phyloP scores from a whole-genome alignment of 192 early-diverging fungal genomes.

The Rhizoclosmatium sp. region DNA sequence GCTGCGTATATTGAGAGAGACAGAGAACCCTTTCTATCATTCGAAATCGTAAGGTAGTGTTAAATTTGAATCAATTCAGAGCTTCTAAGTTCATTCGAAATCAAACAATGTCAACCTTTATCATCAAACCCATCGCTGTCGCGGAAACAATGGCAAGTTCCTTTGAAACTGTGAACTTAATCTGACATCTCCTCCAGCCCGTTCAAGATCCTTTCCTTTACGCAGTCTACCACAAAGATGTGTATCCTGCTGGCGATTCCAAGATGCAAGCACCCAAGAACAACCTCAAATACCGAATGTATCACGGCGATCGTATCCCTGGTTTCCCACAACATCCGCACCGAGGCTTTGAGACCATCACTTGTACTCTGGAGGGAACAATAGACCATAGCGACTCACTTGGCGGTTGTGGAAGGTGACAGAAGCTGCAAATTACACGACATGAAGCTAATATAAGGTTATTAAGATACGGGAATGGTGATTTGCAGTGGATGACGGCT shows the following conservation, averaged over 20 bases:
- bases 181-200: background rate
- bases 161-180: too few species aligned
- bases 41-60: too few species aligned
- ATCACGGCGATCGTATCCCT: conserved; percentile 23
- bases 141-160: too few species aligned
- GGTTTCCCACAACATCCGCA: conserved; percentile 41
- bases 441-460: too few species aligned
- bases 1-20: too few species aligned
- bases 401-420: conserved; percentile 52
- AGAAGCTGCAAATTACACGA: too few species aligned
- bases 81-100: too few species aligned
- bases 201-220: conserved; percentile 44
- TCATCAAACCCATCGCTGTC: too few species aligned
- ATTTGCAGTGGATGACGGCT: conserved; percentile 75
- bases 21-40: too few species aligned
- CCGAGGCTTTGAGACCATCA: conserved; percentile 72
- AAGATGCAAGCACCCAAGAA: conserved; percentile 38
- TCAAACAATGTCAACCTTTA: too few species aligned
- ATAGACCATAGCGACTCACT: conserved; percentile 67
- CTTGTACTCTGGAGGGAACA: conserved; percentile 65
- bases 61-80: too few species aligned
- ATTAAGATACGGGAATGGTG: conserved; percentile 47
- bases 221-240: conserved; percentile 45
- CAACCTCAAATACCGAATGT: conserved; percentile 14
- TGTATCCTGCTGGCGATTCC: conserved; percentile 38